A percentile compares a stretch with the other conserved stretches of the same genome.
phyloP scores from a whole-genome alignment of 2,329 filamentous ascomycete genomes.

The Ceratocystis eucalypticola region DNA sequence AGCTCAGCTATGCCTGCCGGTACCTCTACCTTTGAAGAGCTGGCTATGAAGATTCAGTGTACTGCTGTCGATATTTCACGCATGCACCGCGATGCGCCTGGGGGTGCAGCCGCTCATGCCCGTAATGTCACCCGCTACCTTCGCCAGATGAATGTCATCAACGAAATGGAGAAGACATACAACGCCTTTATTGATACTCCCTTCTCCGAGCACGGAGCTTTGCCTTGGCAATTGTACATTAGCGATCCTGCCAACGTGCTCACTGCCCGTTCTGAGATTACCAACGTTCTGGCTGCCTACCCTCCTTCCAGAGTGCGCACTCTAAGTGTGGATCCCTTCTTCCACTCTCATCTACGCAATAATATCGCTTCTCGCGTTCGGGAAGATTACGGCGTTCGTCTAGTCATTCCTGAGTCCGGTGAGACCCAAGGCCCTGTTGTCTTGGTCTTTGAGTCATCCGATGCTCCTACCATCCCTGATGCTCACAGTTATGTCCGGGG shows the following conservation, averaged over 20 bases:
- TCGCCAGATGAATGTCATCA: constrained; percentile 65
- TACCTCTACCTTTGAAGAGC: constrained; percentile 71
- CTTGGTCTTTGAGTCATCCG: constrained; percentile 57
- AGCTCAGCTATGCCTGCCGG: constrained; percentile 58
- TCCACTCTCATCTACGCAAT: constrained; percentile 56
- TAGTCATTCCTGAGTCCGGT: constrained; percentile 53
- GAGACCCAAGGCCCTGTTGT: constrained; percentile 51
- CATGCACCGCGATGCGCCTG: constrained; percentile 60
- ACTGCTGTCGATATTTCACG: constrained; percentile 69
- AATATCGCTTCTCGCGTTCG: constrained; percentile 51
- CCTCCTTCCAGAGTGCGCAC: constrained; percentile 58
- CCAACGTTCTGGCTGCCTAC: constrained; percentile 57
- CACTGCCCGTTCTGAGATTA: constrained; percentile 61
- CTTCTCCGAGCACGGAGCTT: constrained; percentile 50
- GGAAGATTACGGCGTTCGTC: constrained; percentile 55
- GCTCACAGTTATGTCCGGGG: constrained; percentile 21
- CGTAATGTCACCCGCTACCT: constrained; percentile 80
- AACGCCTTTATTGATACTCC: constrained; percentile 80
- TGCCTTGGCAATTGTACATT: constrained; percentile 80
- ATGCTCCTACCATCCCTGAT: constrained; percentile 32
- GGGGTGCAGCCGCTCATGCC: constrained; percentile 64
- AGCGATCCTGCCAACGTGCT: constrained; percentile 72
- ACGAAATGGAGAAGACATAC: constrained; percentile 66
- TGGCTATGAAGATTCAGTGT: constrained; percentile 77
- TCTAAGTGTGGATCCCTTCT: constrained; percentile 62